Base-by-base conservation (phyloP, 2,329 filamentous ascomycete genomes). In the Aquanectria penicillioides region DNA sequence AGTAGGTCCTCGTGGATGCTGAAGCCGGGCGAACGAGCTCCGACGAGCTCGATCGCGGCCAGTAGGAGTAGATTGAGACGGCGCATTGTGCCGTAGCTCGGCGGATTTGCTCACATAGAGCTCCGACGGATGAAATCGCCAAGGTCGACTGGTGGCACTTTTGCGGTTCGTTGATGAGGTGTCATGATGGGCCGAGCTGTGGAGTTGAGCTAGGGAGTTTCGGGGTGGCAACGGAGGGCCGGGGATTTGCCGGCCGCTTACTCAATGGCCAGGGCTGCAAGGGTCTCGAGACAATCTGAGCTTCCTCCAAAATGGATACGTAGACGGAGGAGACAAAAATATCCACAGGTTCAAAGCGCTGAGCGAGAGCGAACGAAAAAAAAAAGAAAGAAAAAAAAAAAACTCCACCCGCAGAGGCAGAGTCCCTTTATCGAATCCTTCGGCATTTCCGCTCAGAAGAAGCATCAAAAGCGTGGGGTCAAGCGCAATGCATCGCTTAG, bases 1-100 rank as follows among this genome's bases (percentile, higher is more conserved):
- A 97, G 83, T 48, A 97, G 76, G 73, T 97, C 94, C 72, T 97
- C 92, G 70, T 95, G 89, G 55, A 97, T 91, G 78, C 89, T 97
- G 80, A 97, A 97, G 52, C 81, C 78, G 7, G 78, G 80, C 40
- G 83, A 81, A 40, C 81, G 80, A 65, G 83, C 84, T 63, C 67
- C 69, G 66, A 75, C 77, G 25, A 84, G 77, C 73, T 77, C 81
- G 64, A 79, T 66, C 44, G 71, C 70, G 38, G 78, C 78, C 56
- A 85, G 70, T 41, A 86, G 67, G 12, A 78, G 64, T 50, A 84
- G 56, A 56, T 77, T 74, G 67, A 78, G 71, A 72, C 78, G 80
- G 77, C 83, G 82, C 85, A 87, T 87, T 54, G 66, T 75, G 72
- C 69, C 73, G 69, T 70, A 60, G 44, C 50, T 28, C 37, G 53